Conservation (phyloP, 2,329 filamentous ascomycete species). For the Colletotrichum ledebouriae region DNA sequence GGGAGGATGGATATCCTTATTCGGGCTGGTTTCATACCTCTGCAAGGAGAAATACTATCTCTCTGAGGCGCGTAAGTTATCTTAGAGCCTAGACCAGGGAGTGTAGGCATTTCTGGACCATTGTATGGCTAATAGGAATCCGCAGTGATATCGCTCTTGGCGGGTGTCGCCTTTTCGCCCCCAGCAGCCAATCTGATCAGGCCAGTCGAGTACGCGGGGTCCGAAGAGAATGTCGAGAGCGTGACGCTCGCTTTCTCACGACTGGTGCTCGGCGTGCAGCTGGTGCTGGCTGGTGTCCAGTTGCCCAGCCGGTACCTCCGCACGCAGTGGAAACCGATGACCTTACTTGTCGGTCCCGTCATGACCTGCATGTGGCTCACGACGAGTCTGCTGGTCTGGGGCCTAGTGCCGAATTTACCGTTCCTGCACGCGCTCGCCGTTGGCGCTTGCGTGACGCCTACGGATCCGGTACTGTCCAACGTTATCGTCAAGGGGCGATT, state of each 20-base stretch:
- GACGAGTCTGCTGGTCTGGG: conserved; percentile 85
- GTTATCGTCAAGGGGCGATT: conserved; percentile 95
- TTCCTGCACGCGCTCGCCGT: conserved; percentile 86
- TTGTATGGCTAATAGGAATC: conserved; percentile 26
- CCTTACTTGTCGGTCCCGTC: conserved; percentile 82
- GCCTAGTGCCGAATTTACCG: conserved; percentile 75
- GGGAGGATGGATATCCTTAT: conserved; percentile 91
- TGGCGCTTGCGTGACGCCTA: conserved; percentile 90
- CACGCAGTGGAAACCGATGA: conserved; percentile 82
- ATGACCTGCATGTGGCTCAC: conserved; percentile 90
- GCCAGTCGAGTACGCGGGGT: conserved; percentile 79
- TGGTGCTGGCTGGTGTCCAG: conserved; percentile 90
- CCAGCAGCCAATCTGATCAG: conserved; percentile 81
- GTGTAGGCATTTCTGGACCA: too few species aligned
- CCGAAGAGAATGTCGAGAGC: conserved; percentile 72
- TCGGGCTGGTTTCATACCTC: conserved; percentile 89
- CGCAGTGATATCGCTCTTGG: conserved; percentile 84
- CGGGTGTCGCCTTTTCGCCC: conserved; percentile 83
- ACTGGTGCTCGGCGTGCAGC: conserved; percentile 89
- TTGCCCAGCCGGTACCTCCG: conserved; percentile 85
- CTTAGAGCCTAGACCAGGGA: background rate
- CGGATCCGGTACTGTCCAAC: conserved; percentile 88
- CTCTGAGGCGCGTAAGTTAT: conserved; percentile 83
- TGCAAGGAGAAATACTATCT: conserved; percentile 92
- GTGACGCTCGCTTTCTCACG: conserved; percentile 86